phyloP scores from a whole-genome alignment of 2,329 filamentous ascomycete species.

The Penicillium griseofulvum region DNA sequence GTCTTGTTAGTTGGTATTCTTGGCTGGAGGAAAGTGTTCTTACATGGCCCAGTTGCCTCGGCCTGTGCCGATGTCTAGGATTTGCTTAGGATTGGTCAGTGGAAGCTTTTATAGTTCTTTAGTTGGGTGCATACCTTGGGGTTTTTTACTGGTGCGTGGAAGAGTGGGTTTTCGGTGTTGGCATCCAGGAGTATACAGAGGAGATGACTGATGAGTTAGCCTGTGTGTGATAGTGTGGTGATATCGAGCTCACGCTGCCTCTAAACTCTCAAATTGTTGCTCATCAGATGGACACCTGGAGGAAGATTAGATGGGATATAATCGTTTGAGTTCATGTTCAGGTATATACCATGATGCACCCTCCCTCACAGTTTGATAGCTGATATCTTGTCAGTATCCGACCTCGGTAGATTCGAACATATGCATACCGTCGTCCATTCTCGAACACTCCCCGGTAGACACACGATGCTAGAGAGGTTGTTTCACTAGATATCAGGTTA shows the following conservation, averaged over 20 bases:
- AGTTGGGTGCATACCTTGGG: background rate
- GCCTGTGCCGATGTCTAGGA: constrained; percentile 8
- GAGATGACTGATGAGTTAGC: constrained; percentile 1
- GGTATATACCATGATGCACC: constrained; percentile 1
- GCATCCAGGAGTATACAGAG: constrained; percentile 2
- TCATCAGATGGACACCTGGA: constrained; percentile 5
- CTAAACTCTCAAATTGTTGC: constrained; percentile 8
- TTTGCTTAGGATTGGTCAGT: background rate
- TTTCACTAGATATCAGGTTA: background rate
- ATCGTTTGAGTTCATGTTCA: background rate
- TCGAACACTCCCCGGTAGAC: constrained; percentile 4
- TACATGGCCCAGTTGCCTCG: constrained; percentile 10
- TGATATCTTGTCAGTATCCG: background rate
- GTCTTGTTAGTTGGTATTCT: background rate
- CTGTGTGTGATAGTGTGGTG: background rate
- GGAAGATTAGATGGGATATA: background rate
- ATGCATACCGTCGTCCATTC: constrained; percentile 9
- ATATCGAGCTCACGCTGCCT: background rate
- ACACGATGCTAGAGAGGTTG: constrained; percentile 2
- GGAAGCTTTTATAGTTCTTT: background rate
- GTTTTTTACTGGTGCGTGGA: constrained; percentile 1
- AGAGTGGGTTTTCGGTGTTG: background rate
- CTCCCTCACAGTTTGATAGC: constrained; percentile 8
- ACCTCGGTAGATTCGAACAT: background rate
- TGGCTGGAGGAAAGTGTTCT: background rate